A percentile compares a stretch with the other conserved stretches of the same genome.
Conservation (phyloP, 441 rosid genomes). For the Gossypium schwendimanii region DNA sequence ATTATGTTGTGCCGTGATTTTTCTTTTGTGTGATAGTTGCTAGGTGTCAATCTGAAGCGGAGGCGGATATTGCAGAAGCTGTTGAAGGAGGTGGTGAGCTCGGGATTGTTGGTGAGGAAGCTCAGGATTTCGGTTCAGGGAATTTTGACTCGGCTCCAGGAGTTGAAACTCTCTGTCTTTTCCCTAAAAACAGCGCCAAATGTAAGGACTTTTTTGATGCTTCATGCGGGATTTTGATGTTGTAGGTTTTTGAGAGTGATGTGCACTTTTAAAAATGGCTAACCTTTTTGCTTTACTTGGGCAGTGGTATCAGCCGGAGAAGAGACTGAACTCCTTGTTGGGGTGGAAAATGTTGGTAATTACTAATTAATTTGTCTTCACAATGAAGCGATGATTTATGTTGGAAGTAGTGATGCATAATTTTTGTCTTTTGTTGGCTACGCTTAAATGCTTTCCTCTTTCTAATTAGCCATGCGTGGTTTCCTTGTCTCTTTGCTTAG, state of each 20-base stretch:
- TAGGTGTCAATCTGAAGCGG: conserved; percentile 71
- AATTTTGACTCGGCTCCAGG: conserved; percentile 64
- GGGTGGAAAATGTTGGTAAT: conserved; percentile 81
- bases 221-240: background rate
- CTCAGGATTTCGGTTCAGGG: conserved; percentile 54
- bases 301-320: conserved; percentile 89
- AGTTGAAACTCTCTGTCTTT: conserved; percentile 63
- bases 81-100: conserved; percentile 55
- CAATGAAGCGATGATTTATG: background rate
- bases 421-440: conserved; percentile 8
- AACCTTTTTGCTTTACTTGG: background rate
- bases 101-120: conserved; percentile 76
- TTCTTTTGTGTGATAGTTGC: conserved; percentile 38
- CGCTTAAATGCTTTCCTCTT: background rate
- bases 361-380: conserved; percentile 14
- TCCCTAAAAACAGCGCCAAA: conserved; percentile 77
- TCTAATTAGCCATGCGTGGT: background rate
- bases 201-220: conserved; percentile 27
- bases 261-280: background rate
- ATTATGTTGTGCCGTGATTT: background rate
- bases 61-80: conserved; percentile 42
- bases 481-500: background rate
- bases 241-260: background rate
- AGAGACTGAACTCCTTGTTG: conserved; percentile 78
- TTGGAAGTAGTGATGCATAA: background rate